Percentiles rank a stretch among this genome's conserved stretches.
These are phyloP conservation scores for Leccinum subgranulosum DNA, from an alignment of 768 basidiomycete genomes.

Conservation along the genomic window DNA sequence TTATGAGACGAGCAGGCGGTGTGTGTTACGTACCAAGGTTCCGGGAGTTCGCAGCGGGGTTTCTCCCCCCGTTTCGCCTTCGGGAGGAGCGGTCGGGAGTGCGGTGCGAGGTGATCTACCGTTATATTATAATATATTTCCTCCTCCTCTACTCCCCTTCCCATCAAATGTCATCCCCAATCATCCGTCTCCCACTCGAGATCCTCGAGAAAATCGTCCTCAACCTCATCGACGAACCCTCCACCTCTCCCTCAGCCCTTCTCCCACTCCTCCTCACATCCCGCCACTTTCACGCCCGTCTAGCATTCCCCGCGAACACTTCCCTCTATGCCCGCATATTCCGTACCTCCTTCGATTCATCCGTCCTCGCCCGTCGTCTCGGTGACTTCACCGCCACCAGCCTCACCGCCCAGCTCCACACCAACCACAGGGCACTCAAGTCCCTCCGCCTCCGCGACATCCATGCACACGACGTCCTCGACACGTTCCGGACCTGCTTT, in stretches of 20 bases:
- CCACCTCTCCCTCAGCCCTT: conserved; percentile 35
- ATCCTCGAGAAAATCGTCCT: conserved; percentile 51
- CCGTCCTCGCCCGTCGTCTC: conserved; percentile 52
- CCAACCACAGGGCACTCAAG: conserved; percentile 32
- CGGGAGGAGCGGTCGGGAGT: neutral
- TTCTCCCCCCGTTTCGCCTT: neutral
- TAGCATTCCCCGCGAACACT: conserved; percentile 24
- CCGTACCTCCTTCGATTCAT: conserved; percentile 51
- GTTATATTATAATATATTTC: neutral
- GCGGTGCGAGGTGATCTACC: neutral
- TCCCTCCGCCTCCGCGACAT: conserved; percentile 33
- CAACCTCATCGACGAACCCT: conserved; percentile 31
- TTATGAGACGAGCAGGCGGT: neutral
- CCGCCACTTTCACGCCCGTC: conserved; percentile 34
- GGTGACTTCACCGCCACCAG: conserved; percentile 34
- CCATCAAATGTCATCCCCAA: conserved; percentile 18
- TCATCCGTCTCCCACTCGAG: conserved; percentile 40
- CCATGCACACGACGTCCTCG: conserved; percentile 28
- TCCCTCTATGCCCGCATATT: conserved; percentile 56
- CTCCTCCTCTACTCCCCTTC: neutral
- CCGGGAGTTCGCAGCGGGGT: neutral
- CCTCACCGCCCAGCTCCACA: conserved; percentile 39
- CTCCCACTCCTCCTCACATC: conserved; percentile 48
- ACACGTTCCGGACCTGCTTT: conserved; percentile 45
- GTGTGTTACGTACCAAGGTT: neutral